phyloP scores from a whole-genome alignment of 352 stramenopile species.

The Phytopythium vexans region DNA sequence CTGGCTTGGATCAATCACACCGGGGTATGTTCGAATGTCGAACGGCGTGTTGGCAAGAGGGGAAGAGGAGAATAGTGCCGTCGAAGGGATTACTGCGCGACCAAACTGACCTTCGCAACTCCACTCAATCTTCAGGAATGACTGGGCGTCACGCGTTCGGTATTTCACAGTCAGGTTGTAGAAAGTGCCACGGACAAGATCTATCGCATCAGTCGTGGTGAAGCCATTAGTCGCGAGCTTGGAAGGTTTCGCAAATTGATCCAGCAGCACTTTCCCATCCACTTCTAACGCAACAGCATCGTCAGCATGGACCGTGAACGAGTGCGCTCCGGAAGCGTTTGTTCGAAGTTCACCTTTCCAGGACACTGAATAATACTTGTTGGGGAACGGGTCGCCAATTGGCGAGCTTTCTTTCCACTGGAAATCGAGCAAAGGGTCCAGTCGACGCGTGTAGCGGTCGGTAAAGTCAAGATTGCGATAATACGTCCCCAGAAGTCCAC shows the following conservation, averaged over 20 bases:
- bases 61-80: slow-evolving; percentile 35
- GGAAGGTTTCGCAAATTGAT: slow-evolving; percentile 20
- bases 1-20: slow-evolving; percentile 50
- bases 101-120: slow-evolving; percentile 31
- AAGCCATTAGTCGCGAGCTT: slow-evolving; percentile 24
- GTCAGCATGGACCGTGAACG: slow-evolving; percentile 80
- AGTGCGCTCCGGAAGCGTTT: slow-evolving; percentile 53
- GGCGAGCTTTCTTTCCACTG: slow-evolving; percentile 75
- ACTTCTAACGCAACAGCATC: slow-evolving; percentile 76
- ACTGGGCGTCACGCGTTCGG: slow-evolving; percentile 70
- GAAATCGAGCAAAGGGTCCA: slow-evolving; percentile 86
- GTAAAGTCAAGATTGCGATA: slow-evolving; percentile 89
- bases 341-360: slow-evolving; percentile 65
- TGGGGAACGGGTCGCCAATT: slow-evolving; percentile 61
- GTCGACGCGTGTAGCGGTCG: slow-evolving; percentile 54
- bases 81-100: slow-evolving; percentile 12
- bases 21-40: slow-evolving; percentile 70
- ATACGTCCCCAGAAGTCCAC: slow-evolving; percentile 91
- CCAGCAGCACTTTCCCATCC: slow-evolving; percentile 60
- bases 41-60: slow-evolving; percentile 52
- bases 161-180: slow-evolving; percentile 87
- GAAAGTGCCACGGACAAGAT: slow-evolving; percentile 41
- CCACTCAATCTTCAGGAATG: slow-evolving; percentile 86
- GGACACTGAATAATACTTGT: slow-evolving; percentile 71
- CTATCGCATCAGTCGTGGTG: slow-evolving; percentile 15